Conservation (phyloP, 2,329 filamentous ascomycete genomes). For the Botrytis paeoniae region DNA sequence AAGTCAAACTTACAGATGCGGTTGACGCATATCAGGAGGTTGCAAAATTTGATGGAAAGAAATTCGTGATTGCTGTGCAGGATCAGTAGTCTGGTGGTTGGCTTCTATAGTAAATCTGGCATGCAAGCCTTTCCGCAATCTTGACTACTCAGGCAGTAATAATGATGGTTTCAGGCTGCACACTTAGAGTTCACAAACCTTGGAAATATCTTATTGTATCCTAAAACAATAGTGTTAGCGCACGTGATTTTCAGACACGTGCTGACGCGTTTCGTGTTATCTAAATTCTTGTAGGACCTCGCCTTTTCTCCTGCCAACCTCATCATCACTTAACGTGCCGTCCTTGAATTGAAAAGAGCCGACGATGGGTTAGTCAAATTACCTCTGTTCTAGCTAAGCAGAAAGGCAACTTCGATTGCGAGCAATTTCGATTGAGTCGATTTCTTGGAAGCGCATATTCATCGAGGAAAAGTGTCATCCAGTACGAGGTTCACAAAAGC, state of each 20-base stretch:
- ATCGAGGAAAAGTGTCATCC: not conserved
- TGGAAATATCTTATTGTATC: not conserved
- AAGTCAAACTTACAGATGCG: not conserved
- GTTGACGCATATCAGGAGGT: not conserved
- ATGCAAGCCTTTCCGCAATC: not conserved
- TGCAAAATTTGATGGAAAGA: not conserved
- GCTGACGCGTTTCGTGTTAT: not conserved
- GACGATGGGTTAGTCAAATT: not conserved
- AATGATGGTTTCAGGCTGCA: not conserved
- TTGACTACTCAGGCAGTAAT: not conserved
- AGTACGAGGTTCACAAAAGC: not conserved
- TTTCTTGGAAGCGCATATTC: not conserved
- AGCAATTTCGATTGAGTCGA: too few species aligned
- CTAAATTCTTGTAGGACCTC: not conserved
- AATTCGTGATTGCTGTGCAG: not conserved
- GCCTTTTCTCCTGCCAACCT: not conserved
- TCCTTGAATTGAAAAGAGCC: not conserved
- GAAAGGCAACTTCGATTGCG: not conserved
- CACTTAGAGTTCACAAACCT: not conserved
- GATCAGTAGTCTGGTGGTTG: not conserved
- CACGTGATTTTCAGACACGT: not conserved
- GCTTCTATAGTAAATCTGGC: not conserved
- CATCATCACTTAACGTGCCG: not conserved
- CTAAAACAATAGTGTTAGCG: fast-evolving
- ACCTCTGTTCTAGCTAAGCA: not conserved